Evolutionary conservation across 1,139 yeast genomes (phyloP).

Genomic region (Pichia sp.): DNA sequence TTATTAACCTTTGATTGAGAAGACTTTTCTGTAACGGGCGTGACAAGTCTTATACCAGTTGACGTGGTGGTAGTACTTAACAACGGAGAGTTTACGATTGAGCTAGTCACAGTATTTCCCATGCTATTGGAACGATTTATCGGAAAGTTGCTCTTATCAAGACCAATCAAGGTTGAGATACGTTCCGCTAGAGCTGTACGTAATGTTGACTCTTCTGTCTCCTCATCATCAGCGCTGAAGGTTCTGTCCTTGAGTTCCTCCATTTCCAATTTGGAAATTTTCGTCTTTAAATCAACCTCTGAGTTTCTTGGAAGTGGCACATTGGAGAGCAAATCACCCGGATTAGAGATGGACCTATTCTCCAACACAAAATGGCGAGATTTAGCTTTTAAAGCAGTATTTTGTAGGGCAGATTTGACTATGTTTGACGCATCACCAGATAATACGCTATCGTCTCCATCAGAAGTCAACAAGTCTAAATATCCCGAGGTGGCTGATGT

Average conservation of each 20-base stretch:
- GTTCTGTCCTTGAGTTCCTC: conserved; percentile 38
- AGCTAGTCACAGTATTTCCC: conserved; percentile 12
- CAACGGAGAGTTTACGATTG: conserved; percentile 10
- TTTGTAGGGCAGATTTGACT: background rate
- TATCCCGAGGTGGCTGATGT: conserved; percentile 1
- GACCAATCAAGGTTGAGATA: conserved; percentile 68
- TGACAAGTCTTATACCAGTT: conserved; percentile 18
- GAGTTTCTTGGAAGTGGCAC: conserved; percentile 65
- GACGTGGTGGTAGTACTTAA: conserved; percentile 2
- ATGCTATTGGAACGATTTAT: conserved; percentile 1
- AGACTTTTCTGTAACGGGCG: conserved; percentile 1
- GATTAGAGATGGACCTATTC: conserved; percentile 59
- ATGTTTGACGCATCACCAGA: conserved; percentile 6
- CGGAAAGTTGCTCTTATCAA: conserved; percentile 36
- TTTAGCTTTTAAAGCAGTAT: conserved; percentile 2
- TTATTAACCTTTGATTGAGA: conserved; percentile 8
- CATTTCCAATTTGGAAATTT: conserved; percentile 19
- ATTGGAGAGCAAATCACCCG: conserved; percentile 81
- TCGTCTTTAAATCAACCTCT: conserved; percentile 12
- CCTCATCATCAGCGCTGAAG: conserved; percentile 56
- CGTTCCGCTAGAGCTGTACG: conserved; percentile 72
- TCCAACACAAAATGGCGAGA: conserved; percentile 67
- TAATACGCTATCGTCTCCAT: conserved; percentile 47
- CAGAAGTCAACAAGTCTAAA: conserved; percentile 10
- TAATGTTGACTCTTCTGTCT: conserved; percentile 69